These are phyloP conservation scores for Lodderomyces margitis DNA, from an alignment of 1,139 yeast species.

Conservation along the genomic window DNA sequence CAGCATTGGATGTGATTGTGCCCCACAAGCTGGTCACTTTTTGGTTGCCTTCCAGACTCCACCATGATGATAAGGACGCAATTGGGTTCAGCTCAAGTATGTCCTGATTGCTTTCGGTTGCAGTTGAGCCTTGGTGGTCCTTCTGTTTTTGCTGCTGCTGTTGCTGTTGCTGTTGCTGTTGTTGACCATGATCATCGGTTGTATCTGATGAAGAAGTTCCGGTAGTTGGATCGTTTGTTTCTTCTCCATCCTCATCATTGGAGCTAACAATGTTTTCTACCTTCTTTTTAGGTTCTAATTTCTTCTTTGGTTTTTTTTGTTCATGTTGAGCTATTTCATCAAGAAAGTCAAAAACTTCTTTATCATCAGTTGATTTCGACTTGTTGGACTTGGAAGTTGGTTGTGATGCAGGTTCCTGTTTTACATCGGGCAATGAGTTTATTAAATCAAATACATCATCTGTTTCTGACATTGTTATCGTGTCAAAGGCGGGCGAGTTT, in stretches of 20 bases:
- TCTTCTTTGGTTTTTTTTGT: slow-evolving; percentile 21
- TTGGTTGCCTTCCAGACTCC: slow-evolving; percentile 71
- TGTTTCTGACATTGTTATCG: slow-evolving; percentile 10
- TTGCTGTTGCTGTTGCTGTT: slow-evolving; percentile 7
- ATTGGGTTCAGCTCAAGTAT: slow-evolving; percentile 55
- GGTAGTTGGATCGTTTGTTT: slow-evolving; percentile 13
- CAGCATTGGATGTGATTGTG: slow-evolving; percentile 47
- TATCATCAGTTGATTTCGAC: slow-evolving; percentile 20
- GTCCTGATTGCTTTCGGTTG: too few relatives aligned
- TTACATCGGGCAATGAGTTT: slow-evolving; percentile 79
- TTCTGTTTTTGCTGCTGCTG: slow-evolving; percentile 2
- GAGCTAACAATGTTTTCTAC: background rate
- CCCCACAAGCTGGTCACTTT: slow-evolving; percentile 75
- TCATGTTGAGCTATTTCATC: slow-evolving; percentile 70
- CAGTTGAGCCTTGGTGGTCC: slow-evolving; percentile 17
- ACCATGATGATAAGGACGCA: slow-evolving; percentile 75
- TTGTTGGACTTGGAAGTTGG: slow-evolving; percentile 10
- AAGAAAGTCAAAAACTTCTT: slow-evolving; percentile 80
- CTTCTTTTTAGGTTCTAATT: slow-evolving; percentile 28
- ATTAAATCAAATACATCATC: slow-evolving; percentile 89
- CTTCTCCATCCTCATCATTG: slow-evolving; percentile 8
- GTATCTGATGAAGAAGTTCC: slow-evolving; percentile 10
- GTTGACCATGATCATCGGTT: slow-evolving; percentile 12
- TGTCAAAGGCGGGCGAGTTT: too few relatives aligned
- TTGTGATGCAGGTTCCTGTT: slow-evolving; percentile 37